These are phyloP conservation scores for Calonectria multiphialidica DNA, from an alignment of 2,329 filamentous ascomycete genomes.

Conservation along the genomic window DNA sequence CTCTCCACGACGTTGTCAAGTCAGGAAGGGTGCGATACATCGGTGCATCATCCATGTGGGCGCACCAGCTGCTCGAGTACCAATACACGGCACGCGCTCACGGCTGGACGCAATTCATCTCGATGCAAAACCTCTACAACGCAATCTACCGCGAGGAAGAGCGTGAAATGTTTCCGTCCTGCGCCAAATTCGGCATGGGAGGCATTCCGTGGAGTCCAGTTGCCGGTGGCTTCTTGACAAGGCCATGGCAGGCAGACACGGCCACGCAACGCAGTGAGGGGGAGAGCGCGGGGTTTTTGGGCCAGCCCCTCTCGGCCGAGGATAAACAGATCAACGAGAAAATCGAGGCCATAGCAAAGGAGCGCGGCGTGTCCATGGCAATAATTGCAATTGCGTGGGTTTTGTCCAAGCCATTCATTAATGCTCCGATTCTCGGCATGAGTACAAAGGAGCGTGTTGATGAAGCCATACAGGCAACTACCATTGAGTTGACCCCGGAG, in stretches of 20 bases:
- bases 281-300: not conserved
- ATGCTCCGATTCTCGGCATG: not conserved
- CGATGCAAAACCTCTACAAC: not conserved
- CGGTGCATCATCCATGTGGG: not conserved
- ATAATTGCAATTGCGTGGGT: not conserved
- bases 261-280: not conserved
- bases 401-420: not conserved
- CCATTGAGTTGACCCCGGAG: not conserved
- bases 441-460: not conserved
- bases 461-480: not conserved
- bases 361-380: not conserved
- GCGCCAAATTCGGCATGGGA: not conserved
- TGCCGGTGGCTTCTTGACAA: not conserved
- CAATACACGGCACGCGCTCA: not conserved
- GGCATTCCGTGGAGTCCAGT: constrained; percentile 2
- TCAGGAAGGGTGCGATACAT: not conserved
- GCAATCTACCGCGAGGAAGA: constrained; percentile 1
- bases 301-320: not conserved
- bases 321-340: not conserved
- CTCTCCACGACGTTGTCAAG: not conserved
- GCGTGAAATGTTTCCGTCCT: not conserved
- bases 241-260: not conserved
- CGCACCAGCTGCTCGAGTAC: constrained; percentile 2
- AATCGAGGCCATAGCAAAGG: not conserved
- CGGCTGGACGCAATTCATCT: constrained; percentile 1